These are phyloP conservation scores for Malassezia psittaci DNA, from an alignment of 1,284 basidiomycete genomes.

Conservation along the genomic window DNA sequence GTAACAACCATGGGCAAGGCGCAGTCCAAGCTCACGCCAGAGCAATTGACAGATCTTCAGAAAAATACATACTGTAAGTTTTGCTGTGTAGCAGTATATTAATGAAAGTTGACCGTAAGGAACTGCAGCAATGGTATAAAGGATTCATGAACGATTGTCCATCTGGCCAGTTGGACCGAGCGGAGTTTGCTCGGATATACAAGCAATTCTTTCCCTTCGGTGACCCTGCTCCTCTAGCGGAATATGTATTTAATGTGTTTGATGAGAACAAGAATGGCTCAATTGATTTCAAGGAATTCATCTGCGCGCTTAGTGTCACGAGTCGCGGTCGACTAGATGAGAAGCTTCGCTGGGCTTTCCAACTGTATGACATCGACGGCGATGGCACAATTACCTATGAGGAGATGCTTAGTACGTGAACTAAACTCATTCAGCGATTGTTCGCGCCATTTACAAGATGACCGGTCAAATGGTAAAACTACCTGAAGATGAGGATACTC, in stretches of 20 bases:
- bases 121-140: constrained; percentile 99
- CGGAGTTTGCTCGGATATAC: constrained; percentile 95
- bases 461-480: constrained; percentile 93
- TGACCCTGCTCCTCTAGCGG: constrained; percentile 90
- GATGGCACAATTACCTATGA: constrained; percentile 51
- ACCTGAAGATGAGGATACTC: constrained; percentile 93
- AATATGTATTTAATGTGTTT: constrained; percentile 82
- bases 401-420: constrained; percentile 63
- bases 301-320: constrained; percentile 90
- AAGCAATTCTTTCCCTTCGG: constrained; percentile 99
- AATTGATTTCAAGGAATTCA: constrained; percentile 64
- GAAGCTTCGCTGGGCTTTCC: constrained; percentile 99
- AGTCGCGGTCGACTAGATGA: constrained; percentile 87
- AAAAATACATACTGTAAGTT: constrained; percentile 92
- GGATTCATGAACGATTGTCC: constrained; percentile 99
- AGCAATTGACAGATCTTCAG: constrained; percentile 89
- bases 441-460: constrained; percentile 47
- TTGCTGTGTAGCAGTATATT: not conserved
- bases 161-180: constrained; percentile 87
- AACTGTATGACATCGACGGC: constrained; percentile 93
- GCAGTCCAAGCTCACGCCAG: constrained; percentile 87
- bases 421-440: constrained; percentile 27
- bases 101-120: constrained; percentile 90
- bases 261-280: constrained; percentile 47
- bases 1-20: constrained; percentile 67